A percentile compares a stretch with the other conserved stretches of the same genome.
These are phyloP conservation scores for Curvularia sp. DNA, from an alignment of 2,329 filamentous ascomycete genomes.

Conservation along the genomic window DNA sequence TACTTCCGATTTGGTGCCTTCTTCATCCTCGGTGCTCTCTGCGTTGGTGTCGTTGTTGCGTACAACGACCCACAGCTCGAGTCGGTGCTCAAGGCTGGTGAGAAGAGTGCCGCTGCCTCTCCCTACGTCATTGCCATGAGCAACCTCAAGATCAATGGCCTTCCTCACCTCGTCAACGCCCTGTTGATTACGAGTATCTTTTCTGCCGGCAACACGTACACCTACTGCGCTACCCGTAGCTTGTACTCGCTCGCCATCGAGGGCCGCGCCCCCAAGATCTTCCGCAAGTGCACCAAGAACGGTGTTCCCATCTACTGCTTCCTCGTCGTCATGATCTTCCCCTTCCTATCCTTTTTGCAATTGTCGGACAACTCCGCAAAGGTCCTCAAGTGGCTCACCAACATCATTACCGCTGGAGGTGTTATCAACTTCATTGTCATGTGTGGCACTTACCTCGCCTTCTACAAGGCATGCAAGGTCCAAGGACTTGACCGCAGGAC, in stretches of 20 bases:
- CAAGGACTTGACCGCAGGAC: conserved; percentile 60
- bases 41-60: conserved; percentile 59
- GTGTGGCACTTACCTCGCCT: conserved; percentile 65
- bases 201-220: conserved; percentile 64
- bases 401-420: conserved; percentile 74
- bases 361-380: conserved; percentile 70
- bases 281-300: conserved; percentile 65
- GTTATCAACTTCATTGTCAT: conserved; percentile 58
- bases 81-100: conserved; percentile 51
- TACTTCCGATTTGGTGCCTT: conserved; percentile 57
- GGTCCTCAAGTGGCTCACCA: conserved; percentile 77
- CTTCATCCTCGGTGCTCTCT: conserved; percentile 57
- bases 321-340: conserved; percentile 68
- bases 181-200: conserved; percentile 62
- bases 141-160: conserved; percentile 60
- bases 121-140: conserved; percentile 70
- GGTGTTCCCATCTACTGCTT: conserved; percentile 80
- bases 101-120: conserved; percentile 61
- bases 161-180: conserved; percentile 67
- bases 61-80: conserved; percentile 76
- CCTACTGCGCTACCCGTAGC: conserved; percentile 62
- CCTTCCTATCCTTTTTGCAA: conserved; percentile 76
- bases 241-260: conserved; percentile 63
- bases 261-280: conserved; percentile 61
- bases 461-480: conserved; percentile 59